Base-by-base conservation (phyloP, 805 yeast species). In the Yamadazyma olivae region DNA sequence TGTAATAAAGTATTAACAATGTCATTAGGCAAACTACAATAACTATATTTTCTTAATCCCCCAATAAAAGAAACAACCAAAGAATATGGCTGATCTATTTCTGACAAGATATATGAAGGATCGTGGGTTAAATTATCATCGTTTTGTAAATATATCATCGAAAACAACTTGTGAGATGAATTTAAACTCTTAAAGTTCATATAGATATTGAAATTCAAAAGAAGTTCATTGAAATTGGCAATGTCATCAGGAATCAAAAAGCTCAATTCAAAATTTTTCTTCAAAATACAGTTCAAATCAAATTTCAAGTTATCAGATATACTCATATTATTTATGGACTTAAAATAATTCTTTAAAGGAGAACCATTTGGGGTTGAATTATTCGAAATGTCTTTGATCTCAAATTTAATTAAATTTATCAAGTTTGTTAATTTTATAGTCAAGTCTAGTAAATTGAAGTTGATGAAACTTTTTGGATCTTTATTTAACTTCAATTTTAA, bases 381-480 rank as follows among this genome's bases (percentile, higher is more conserved):
- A 15, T 6, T 27, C 14, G 12, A 9, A 10, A 24, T 24, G 14
- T 39, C 34, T n/a, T 41, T 47, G 40, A 30, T n/a, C 28, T 50
- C 52, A 22, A 43, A 41, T 22, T 49, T 49, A 6, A 52, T 39
- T 10, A 44, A 17, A 30, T 45, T 49, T 13, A 51, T 46, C 7
- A 54, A 40, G 24, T 46, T 48, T 6, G 85, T 72, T 39, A 82
- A 62, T 45, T 78, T 83, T 13, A 76, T 49, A n/a, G 86, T 79
- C 25, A 78, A 67, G 10, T 75, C 74, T 12, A 81, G 70, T 24
- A 85, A 61, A 51, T 81, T 83, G 16, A 78, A 60, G 44, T 77
- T 69, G 17, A 77, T 70, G 48, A 86, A 85, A 0, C 87, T 77
- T 19, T 70, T 67, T 0, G 70, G 68, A 39, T 75, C 71, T 6